phyloP scores from a whole-genome alignment of 345 rosid genomes.

The Eucalyptus tenuipes region DNA sequence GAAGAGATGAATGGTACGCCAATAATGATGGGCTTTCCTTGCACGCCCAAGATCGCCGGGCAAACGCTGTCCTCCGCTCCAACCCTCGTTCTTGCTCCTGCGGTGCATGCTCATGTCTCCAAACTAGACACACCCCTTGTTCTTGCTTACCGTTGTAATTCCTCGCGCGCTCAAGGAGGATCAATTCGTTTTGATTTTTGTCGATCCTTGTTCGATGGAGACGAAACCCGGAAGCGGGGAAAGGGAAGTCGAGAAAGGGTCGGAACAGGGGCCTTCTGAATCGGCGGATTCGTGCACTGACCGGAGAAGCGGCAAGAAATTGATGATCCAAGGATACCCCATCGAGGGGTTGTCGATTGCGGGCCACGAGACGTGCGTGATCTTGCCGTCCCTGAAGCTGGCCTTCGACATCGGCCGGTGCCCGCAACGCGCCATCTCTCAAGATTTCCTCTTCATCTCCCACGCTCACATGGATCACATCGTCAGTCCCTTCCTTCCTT shows the following conservation, averaged over 20 bases:
- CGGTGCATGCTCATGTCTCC: not conserved
- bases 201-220: not conserved
- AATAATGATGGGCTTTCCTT: not conserved
- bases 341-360: slow-evolving; percentile 87
- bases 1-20: too few species aligned
- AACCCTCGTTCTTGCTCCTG: not conserved
- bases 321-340: slow-evolving; percentile 53
- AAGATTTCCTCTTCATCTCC: slow-evolving; percentile 86
- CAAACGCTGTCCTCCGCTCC: not conserved
- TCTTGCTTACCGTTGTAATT: not conserved
- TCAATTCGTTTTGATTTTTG: not conserved
- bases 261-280: not conserved
- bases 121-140: not conserved
- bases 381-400: slow-evolving; percentile 63
- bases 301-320: slow-evolving; percentile 8
- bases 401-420: slow-evolving; percentile 92
- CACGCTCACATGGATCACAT: slow-evolving; percentile 98
- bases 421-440: slow-evolving; percentile 86
- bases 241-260: not conserved
- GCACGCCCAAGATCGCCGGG: not conserved
- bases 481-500: slow-evolving; percentile 8
- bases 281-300: not conserved
- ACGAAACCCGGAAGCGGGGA: not conserved
- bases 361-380: slow-evolving; percentile 91
- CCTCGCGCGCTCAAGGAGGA: not conserved